Evolutionary conservation across 345 rosid species (phyloP).

Genomic region (Geranium brycei): DNA sequence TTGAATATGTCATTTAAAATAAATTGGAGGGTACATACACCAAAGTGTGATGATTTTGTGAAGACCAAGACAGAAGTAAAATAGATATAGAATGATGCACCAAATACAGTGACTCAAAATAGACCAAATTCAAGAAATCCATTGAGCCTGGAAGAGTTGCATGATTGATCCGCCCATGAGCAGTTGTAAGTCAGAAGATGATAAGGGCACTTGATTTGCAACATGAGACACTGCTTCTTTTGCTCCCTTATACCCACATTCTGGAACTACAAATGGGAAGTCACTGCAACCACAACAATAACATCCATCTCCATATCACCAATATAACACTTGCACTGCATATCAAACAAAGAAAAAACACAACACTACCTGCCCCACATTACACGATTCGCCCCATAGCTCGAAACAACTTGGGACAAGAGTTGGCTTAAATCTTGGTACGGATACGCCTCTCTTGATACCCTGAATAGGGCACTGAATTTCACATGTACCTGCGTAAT

Average conservation of each 20-base stretch:
- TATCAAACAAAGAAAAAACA: background rate
- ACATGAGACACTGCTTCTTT: conserved; percentile 48
- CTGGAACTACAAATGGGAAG: conserved; percentile 74
- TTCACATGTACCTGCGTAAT: conserved; percentile 58
- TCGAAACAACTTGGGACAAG: conserved; percentile 47
- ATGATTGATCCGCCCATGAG: conserved; percentile 55
- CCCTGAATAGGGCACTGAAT: conserved; percentile 76
- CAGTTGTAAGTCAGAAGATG: conserved; percentile 58
- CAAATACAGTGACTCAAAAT: no score
- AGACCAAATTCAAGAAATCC: conserved; percentile 28
- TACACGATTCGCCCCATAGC: conserved; percentile 59
- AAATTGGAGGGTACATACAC: no score
- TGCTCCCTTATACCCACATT: conserved; percentile 69
- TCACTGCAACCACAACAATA: conserved; percentile 33
- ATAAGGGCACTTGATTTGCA: conserved; percentile 36
- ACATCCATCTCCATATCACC: no score
- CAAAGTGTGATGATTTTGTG: no score
- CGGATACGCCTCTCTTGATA: conserved; percentile 59
- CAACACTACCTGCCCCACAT: conserved; percentile 83
- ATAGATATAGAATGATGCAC: no score
- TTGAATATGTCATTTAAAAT: no score
- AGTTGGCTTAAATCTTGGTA: conserved; percentile 44
- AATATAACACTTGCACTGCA: no score
- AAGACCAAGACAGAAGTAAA: no score
- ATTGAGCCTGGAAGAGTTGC: conserved; percentile 50